Evolutionary conservation across 2,329 filamentous ascomycete genomes (phyloP).

Genomic region (Sclerotinia glacialis): DNA sequence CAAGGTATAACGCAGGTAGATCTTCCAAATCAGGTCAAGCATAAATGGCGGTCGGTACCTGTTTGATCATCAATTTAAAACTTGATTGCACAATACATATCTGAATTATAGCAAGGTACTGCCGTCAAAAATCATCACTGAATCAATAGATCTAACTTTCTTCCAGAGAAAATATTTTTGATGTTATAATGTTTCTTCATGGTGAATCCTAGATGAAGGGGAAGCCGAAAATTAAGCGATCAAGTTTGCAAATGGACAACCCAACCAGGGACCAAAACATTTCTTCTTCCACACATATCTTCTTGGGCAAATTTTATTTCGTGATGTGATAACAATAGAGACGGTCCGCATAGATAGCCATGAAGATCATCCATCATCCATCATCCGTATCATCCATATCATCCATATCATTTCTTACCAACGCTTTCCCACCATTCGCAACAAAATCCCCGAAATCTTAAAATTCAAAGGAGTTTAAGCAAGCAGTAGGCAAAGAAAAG

Average conservation of each 20-base stretch:
- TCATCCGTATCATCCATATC: background rate
- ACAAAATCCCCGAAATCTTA: slow-evolving; percentile 18
- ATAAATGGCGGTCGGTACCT: slow-evolving; percentile 28
- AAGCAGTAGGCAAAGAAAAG: background rate
- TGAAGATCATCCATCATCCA: slow-evolving; percentile 2
- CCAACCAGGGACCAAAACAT: too few species aligned
- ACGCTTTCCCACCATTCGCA: slow-evolving; percentile 19
- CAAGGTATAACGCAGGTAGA: background rate
- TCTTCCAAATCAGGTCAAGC: slow-evolving; percentile 15
- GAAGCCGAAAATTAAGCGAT: background rate
- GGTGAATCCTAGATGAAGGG: background rate
- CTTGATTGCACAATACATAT: slow-evolving; percentile 18
- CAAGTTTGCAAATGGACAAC: background rate
- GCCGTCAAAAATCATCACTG: background rate
- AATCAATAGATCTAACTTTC: background rate
- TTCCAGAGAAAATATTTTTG: background rate
- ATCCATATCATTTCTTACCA: slow-evolving; percentile 7
- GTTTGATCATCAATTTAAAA: slow-evolving; percentile 36
- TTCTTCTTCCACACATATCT: too few species aligned
- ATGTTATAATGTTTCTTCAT: background rate
- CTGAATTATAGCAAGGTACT: slow-evolving; percentile 8
- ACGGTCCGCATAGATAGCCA: slow-evolving; percentile 9
- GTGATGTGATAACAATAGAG: slow-evolving; percentile 3
- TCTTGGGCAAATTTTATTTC: background rate
- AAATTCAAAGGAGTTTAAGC: background rate